Evolutionary conservation across 2,329 filamentous ascomycete genomes (phyloP), one percentile per base, ranked within the genome.

Genomic region (Talaromyces sp.): DNA sequence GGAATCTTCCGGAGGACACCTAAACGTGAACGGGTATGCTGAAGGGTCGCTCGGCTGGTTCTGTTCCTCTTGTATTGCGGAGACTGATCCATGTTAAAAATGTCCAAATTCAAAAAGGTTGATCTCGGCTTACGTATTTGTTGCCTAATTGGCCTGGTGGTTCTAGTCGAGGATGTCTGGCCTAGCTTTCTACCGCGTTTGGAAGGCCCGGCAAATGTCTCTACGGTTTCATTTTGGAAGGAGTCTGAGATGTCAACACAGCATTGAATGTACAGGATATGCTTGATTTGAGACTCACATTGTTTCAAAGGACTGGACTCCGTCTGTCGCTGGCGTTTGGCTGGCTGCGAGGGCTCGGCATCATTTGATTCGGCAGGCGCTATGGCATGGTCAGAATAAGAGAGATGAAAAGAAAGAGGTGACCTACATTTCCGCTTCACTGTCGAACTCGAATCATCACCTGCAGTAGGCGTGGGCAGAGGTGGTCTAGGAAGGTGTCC

Each of bases 161-260:
- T 43, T 27, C 14, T n/a, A 37, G 22, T 57, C 16, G 39, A n/a
- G 8, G 24, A n/a, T 35, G 52, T 57, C 39, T 57, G 50, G 11
- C 61, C 50, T 56, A 39, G 39, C 31, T 57, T 63, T 35, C 61
- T 37, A 24, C 50, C 19, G 16, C 50, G 50, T 31, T 49, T 56
- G 14, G 27, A 43, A 56, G 61, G 24, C 3, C 16, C 37, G 10
- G 33, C 33, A 24, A 41, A 4, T 11, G 22, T 27, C 24, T 59
- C 56, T n/a, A 3, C 13, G 16, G 37, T 59, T 13, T 31, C 22
- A 10, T 59, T 45, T 11, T 45, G 56, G 39, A 59, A 59, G 6
- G 56, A 33, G 6, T 43, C 56, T 59, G 10, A 14, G 22, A 59
- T 11, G 14, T 59, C 8, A 43, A 11, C 19, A 10, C 39, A 59